Base-by-base conservation (phyloP, 2,329 filamentous ascomycete genomes). In the Aspergillus hortae region DNA sequence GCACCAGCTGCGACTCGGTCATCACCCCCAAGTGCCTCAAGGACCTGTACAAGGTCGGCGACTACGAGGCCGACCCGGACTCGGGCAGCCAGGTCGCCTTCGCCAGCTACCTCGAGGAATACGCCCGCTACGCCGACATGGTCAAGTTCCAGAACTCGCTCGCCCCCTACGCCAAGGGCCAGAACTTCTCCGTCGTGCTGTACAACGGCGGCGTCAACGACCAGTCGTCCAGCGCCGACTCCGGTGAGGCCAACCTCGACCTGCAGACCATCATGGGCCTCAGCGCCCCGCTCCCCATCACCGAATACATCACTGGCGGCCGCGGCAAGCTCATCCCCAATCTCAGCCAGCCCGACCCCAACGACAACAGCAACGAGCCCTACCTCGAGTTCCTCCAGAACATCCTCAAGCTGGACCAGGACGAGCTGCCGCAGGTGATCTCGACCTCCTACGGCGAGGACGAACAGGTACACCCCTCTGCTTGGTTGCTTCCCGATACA, bases 191-290 rank as follows among this genome's bases (percentile, higher is more conserved):
- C 3, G 74, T 75, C 25, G 65, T 71, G 12, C 61, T 69, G 23
- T 73, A 74, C 43, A 72, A 77, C 44, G 75, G 75, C 56, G 71
- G 70, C 17, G 57, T 67, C 7, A 61, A 74, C 42, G 57, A 69
- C 41, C 67, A 72, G 53, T 64, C 69, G 47, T 65, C 72, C 9
- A 59, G 58, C 2, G 56, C 63, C 10, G 69, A 74, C 56, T 75
- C 73, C 55, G 69, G 72, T 14, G 77, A 80, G 58, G 78, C 76
- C 47, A 79, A 80, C 57, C 67, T 80, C 15, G 77, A 80, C 53
- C 68, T 77, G 35, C 75, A 80, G 58, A 78, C 78, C 54, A 77
- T 77, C 4, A 56, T 75, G 40, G 74, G 75, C 27, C 56, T 79
- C 12, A 71, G 73, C 51, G 59, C 71, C 10, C 75, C 76, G 0